phyloP scores from a whole-genome alignment of 805 yeast species.

The Debaryomyces hansenii region DNA sequence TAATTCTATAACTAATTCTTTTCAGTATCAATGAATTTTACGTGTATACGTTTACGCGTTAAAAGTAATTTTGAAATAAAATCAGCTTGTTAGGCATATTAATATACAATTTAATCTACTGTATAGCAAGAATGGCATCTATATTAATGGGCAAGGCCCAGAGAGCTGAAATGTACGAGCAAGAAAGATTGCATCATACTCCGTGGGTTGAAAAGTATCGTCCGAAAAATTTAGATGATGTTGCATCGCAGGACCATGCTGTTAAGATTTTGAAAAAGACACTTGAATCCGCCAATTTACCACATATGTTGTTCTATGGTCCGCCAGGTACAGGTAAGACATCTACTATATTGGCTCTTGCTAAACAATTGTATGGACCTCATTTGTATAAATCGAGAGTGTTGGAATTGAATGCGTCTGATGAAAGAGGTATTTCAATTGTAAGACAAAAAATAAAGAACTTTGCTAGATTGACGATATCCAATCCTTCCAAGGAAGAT shows the following conservation, averaged over 20 bases:
- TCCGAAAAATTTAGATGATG: conserved; percentile 83
- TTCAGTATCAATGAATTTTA: no score
- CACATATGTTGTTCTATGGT: conserved; percentile 90
- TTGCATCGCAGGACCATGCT: conserved; percentile 89
- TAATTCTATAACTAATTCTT: no score
- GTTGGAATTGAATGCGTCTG: conserved; percentile 84
- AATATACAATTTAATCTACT: no score
- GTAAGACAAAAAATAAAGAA: conserved; percentile 83
- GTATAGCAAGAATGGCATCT: conserved; percentile 5
- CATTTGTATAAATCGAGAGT: conserved; percentile 66
- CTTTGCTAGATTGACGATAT: conserved; percentile 81
- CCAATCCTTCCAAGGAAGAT: conserved; percentile 74
- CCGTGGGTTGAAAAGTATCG: conserved; percentile 97
- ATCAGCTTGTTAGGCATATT: no score
- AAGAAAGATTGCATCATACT: conserved; percentile 49
- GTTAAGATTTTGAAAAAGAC: conserved; percentile 80
- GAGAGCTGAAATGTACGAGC: conserved; percentile 25
- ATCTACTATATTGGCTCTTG: conserved; percentile 81
- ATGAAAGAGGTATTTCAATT: conserved; percentile 86
- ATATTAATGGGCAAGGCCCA: conserved; percentile 4
- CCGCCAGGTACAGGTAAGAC: conserved; percentile 96
- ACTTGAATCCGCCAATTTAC: conserved; percentile 75
- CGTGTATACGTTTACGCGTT: no score
- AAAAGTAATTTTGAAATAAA: no score
- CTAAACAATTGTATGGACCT: conserved; percentile 77